phyloP scores from a whole-genome alignment of 768 basidiomycete species.

The Russula ochroleuca region DNA sequence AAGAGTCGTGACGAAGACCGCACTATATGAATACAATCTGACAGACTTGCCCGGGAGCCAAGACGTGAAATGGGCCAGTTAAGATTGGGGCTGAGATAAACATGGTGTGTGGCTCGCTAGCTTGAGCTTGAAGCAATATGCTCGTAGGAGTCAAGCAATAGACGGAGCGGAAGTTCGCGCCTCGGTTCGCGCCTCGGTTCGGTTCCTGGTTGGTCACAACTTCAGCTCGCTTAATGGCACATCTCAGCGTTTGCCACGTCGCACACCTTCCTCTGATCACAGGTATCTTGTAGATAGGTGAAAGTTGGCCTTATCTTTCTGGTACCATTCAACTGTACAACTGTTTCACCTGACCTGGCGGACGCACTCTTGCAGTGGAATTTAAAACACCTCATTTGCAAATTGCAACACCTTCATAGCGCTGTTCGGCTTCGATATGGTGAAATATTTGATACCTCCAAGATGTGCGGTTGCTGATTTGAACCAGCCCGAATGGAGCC shows the following conservation, averaged over 20 bases:
- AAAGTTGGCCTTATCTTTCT: not conserved
- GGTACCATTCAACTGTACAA: not conserved
- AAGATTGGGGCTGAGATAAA: not conserved
- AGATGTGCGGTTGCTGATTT: not conserved
- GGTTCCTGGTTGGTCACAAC: no score
- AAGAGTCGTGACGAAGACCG: not conserved
- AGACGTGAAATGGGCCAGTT: conserved; percentile 4
- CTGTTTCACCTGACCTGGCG: not conserved
- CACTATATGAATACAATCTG: not conserved
- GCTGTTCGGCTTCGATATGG: conserved; percentile 1
- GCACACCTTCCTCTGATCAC: not conserved
- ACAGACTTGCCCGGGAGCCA: conserved; percentile 2
- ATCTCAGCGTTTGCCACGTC: not conserved
- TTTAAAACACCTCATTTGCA: not conserved
- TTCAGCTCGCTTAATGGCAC: not conserved
- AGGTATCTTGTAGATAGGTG: not conserved
- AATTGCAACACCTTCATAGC: not conserved
- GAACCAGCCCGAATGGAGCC: not conserved
- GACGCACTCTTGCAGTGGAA: not conserved
- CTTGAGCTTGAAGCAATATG: not conserved
- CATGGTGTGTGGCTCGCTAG: not conserved
- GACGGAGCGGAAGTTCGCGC: not conserved
- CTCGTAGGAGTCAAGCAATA: not conserved
- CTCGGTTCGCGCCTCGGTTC: no score
- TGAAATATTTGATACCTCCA: not conserved